Evolutionary conservation across 306 rosid genomes (phyloP).

Genomic region (Adenanthera pavonina): DNA sequence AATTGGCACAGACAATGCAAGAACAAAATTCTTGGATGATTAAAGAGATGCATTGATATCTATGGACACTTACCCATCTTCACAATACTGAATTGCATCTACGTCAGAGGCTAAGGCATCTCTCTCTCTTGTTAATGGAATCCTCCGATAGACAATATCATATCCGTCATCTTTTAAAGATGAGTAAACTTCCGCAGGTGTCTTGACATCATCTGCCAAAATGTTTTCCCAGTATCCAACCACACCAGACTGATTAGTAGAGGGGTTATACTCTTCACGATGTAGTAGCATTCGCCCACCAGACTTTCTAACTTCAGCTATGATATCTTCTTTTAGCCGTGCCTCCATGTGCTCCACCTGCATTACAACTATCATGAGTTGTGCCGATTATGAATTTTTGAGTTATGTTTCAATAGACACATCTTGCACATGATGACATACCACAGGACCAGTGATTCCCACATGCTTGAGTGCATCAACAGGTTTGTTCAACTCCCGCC

Average conservation of each 20-base stretch:
- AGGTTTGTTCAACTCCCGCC: conserved; percentile 87
- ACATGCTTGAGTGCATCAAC: conserved; percentile 90
- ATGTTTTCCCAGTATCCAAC: conserved; percentile 88
- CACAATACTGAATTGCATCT: conserved; percentile 80
- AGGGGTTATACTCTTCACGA: conserved; percentile 82
- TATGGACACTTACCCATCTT: conserved; percentile 67
- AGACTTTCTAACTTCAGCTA: conserved; percentile 73
- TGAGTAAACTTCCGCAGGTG: conserved; percentile 84
- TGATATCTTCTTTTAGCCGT: conserved; percentile 80
- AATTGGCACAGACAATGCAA: conserved; percentile 15
- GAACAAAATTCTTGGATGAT: conserved; percentile 11
- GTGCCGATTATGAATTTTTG: conserved; percentile 33
- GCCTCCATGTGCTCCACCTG: conserved; percentile 94
- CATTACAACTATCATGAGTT: conserved; percentile 43
- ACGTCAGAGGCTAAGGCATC: conserved; percentile 80
- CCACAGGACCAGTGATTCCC: conserved; percentile 91
- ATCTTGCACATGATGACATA: conserved; percentile 47
- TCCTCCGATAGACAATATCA: conserved; percentile 68
- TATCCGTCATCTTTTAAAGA: conserved; percentile 65
- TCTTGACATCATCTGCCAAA: conserved; percentile 73
- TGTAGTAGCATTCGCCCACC: conserved; percentile 87
- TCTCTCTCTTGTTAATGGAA: conserved; percentile 84
- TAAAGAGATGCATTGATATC: not conserved
- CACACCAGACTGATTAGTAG: conserved; percentile 67
- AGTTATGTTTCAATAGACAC: conserved; percentile 38